phyloP scores from a whole-genome alignment of 805 yeast genomes.

The Ogataea trehaloabstinens region DNA sequence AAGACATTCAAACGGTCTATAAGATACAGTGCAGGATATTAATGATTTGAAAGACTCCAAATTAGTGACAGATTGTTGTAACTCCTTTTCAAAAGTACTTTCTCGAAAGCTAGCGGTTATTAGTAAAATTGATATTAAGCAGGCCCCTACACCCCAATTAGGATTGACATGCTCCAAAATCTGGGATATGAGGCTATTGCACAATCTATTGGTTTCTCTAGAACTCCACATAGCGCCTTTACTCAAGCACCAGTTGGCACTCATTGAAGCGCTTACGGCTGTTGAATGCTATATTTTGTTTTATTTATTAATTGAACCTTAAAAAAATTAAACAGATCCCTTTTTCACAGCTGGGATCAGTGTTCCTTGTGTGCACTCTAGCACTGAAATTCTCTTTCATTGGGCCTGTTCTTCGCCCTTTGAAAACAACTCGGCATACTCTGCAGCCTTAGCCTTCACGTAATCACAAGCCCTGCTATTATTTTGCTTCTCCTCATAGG shows the following conservation, averaged over 20 bases:
- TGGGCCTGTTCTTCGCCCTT: not conserved
- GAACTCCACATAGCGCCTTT: no score
- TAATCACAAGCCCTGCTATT: slow-evolving; percentile 73
- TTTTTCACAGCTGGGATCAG: no score
- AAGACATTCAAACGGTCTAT: slow-evolving; percentile 14
- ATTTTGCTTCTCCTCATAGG: slow-evolving; percentile 66
- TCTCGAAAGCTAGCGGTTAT: slow-evolving; percentile 16
- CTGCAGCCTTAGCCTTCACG: slow-evolving; percentile 88
- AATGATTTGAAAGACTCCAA: slow-evolving; percentile 6
- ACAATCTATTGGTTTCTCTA: no score
- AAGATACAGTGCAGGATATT: slow-evolving; percentile 15
- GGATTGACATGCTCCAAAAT: slow-evolving; percentile 1
- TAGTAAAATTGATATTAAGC: slow-evolving; percentile 3
- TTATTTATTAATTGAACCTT: no score
- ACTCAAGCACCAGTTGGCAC: no score
- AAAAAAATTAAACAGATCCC: no score
- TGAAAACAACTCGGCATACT: slow-evolving; percentile 42
- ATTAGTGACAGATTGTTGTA: not conserved
- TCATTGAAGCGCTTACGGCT: no score
- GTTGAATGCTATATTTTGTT: no score
- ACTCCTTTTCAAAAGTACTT: not conserved
- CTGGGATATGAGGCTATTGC: slow-evolving; percentile 1
- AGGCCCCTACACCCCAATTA: slow-evolving; percentile 9
- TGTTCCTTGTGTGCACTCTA: no score
- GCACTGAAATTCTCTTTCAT: no score